These are phyloP conservation scores for Spathaspora hagerdaliae DNA, from an alignment of 805 yeast genomes.

Conservation along the genomic window DNA sequence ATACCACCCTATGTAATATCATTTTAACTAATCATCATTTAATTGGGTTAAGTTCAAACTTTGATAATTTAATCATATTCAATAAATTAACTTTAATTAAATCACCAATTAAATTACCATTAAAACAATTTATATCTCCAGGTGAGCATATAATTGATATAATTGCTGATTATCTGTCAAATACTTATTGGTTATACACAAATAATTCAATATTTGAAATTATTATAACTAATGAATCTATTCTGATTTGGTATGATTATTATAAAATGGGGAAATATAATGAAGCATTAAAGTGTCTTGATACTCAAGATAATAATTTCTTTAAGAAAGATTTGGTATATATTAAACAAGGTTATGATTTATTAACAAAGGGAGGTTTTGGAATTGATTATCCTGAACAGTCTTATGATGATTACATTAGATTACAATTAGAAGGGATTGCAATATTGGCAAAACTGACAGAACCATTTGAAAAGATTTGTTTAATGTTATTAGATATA, in stretches of 20 bases:
- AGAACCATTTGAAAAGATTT: conserved; percentile 65
- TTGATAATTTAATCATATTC: conserved; percentile 18
- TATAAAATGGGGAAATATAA: conserved; percentile 48
- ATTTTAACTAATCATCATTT: conserved; percentile 30
- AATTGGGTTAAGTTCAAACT: conserved; percentile 13
- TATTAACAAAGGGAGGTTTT: conserved; percentile 29
- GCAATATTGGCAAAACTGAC: conserved; percentile 54
- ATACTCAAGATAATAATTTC: conserved; percentile 10
- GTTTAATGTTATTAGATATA: conserved; percentile 43
- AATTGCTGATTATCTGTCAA: conserved; percentile 22
- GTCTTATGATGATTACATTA: conserved; percentile 9
- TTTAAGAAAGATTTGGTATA: conserved; percentile 26
- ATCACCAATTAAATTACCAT: conserved; percentile 7
- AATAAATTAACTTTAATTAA: conserved; percentile 23
- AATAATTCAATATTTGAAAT: conserved; percentile 63
- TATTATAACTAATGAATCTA: conserved; percentile 61
- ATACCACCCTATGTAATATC: conserved; percentile 9
- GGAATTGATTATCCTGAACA: conserved; percentile 20
- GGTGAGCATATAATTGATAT: conserved; percentile 20
- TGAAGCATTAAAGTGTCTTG: conserved; percentile 51
- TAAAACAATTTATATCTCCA: conserved; percentile 6
- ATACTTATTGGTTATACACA: conserved; percentile 79
- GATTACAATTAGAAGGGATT: conserved; percentile 39
- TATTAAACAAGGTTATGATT: conserved; percentile 36
- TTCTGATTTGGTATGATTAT: conserved; percentile 65